Evolutionary conservation across 1,284 basidiomycete genomes (phyloP).

Genomic region (Cystobasidium slooffiae): DNA sequence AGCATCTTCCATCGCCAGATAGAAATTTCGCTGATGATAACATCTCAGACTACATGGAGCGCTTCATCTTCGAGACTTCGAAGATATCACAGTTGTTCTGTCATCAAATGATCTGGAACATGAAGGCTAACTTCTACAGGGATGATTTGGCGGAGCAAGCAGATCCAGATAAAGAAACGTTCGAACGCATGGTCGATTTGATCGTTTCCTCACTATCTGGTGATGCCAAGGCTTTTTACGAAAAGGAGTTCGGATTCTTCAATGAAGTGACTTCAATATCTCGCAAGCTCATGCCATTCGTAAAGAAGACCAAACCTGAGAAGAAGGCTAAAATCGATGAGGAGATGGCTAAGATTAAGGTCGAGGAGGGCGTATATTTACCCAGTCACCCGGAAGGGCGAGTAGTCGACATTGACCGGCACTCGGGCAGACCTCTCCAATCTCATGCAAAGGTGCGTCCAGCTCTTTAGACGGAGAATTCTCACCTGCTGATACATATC

Average conservation of each 20-base stretch:
- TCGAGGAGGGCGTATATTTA: slow-evolving; percentile 92
- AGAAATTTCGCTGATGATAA: not conserved
- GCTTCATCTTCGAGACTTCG: slow-evolving; percentile 96
- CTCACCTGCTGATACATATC: slow-evolving; percentile 23
- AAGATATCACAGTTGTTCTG: slow-evolving; percentile 98
- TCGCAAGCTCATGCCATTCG: slow-evolving; percentile 94
- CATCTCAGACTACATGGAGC: slow-evolving; percentile 80
- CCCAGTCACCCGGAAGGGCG: slow-evolving; percentile 97
- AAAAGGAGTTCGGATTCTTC: slow-evolving; percentile 95
- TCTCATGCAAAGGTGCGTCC: slow-evolving; percentile 88
- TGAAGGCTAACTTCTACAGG: slow-evolving; percentile 97
- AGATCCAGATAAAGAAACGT: slow-evolving; percentile 90
- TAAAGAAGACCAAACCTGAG: slow-evolving; percentile 93
- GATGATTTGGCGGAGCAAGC: slow-evolving; percentile 88
- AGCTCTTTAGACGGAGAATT: not conserved
- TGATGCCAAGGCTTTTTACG: slow-evolving; percentile 88
- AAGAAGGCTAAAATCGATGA: slow-evolving; percentile 99
- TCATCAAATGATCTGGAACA: slow-evolving; percentile 99
- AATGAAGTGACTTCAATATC: slow-evolving; percentile 96
- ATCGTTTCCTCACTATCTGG: slow-evolving; percentile 87
- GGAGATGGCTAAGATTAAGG: slow-evolving; percentile 94
- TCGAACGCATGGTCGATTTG: slow-evolving; percentile 83
- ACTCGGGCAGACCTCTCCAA: slow-evolving; percentile 92
- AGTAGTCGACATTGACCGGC: slow-evolving; percentile 95
- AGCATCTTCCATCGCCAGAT: slow-evolving; percentile 48